phyloP scores from a whole-genome alignment of 2,329 filamentous ascomycete species.

The Pseudogymnoascus sp. region DNA sequence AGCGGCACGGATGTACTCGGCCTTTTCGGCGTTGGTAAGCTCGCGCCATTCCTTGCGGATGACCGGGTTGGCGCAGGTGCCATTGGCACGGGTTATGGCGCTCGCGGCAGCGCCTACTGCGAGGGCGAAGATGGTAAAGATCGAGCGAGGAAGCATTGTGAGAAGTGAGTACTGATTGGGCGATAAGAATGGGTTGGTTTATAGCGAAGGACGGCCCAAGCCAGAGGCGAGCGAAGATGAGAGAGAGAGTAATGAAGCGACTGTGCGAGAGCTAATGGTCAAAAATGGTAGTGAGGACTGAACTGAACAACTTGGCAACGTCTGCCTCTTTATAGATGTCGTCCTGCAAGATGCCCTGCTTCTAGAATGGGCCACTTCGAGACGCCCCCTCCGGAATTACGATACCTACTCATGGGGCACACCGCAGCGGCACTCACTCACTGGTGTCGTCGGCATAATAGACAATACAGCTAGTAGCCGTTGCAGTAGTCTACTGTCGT shows the following conservation, averaged over 20 bases:
- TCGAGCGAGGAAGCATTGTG: not conserved
- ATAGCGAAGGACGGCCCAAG: not conserved
- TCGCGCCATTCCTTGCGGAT: constrained; percentile 16
- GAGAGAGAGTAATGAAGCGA: not conserved
- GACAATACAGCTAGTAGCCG: not conserved
- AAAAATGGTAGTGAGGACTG: not conserved
- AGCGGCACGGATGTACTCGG: constrained; percentile 15
- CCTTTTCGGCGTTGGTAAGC: constrained; percentile 11
- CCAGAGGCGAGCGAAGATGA: not conserved
- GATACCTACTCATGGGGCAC: not conserved
- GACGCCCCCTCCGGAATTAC: not conserved
- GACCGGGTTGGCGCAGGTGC: constrained; percentile 11
- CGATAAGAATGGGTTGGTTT: not conserved
- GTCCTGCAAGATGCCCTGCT: not conserved
- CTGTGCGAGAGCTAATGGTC: not conserved
- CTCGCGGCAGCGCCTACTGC: not conserved
- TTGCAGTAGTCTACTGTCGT: not conserved
- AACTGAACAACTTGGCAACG: not conserved
- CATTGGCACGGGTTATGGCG: not conserved
- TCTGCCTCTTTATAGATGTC: not conserved
- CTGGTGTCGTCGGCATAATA: not conserved
- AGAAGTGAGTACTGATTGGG: not conserved
- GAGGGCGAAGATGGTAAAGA: not conserved
- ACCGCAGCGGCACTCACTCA: not conserved
- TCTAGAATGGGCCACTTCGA: not conserved